Evolutionary conservation across 1,284 basidiomycete genomes (phyloP), one percentile per base, ranked within the genome.

Genomic region (Bjerkandera adusta): DNA sequence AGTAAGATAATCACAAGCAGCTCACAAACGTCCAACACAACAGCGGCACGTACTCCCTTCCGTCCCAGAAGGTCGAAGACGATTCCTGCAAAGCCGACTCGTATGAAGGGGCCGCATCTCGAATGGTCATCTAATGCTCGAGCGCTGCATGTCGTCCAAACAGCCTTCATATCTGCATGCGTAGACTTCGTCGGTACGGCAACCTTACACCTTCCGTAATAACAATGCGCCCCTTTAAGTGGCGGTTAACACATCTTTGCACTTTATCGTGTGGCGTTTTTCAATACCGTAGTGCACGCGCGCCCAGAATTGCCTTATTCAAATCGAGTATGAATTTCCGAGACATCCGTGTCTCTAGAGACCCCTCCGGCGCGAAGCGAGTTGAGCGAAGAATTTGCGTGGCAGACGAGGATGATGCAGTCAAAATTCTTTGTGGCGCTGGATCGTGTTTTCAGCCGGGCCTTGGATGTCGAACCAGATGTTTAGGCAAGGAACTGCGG

Each of bases 381-480:
- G 1, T 67, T 57, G 5, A 88, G 66, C 0, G 81, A 76, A 0
- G 78, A 75, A 57, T 92, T 84, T 0, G 88, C 85, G 57, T 92
- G 89, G 43, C 77, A 84, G 3, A 89, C 87, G 30, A 93, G 67
- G 38, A 92, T 84, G 45, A 93, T 83, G 58, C 84, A 81, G 64
- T 92, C 89, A 59, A 81, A 92, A 7, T 54, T 53, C 11, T 69
- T 59, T 12, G 66, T 63, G 20, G 64, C 58, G 1, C 77, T 79
- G 10, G 64, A 60, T 12, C 62, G 60, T 0, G 77, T 79, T 10
- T 65, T 70, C 5, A 86, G 56, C 4, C 66, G 48, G 18, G 82
- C 68, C 30, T 65, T 16, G 18, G 22, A 33, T 16, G 12, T 32
- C 16, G 3, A 33, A 4, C 6, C 25, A 8, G 57, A 7, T 53